Conservation (phyloP, 208 protist species). For the Leishmania braziliensis region DNA sequence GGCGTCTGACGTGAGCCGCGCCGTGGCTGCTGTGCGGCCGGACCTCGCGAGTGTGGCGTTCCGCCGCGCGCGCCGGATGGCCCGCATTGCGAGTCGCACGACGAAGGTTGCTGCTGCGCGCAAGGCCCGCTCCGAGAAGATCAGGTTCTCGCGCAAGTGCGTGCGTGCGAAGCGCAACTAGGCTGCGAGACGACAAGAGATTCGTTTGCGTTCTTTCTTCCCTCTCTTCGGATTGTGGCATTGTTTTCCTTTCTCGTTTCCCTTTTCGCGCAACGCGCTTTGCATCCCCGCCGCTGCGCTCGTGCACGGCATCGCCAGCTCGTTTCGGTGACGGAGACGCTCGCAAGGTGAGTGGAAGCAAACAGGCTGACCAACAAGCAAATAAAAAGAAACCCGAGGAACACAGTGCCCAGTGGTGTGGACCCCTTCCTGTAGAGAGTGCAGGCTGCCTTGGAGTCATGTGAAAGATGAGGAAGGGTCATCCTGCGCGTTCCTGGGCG, state of each 20-base stretch:
- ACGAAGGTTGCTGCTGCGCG: slow-evolving; percentile 67
- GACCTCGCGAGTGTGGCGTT: slow-evolving; percentile 80
- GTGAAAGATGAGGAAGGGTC: neutral
- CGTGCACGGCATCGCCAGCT: neutral
- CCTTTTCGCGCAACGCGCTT: neutral
- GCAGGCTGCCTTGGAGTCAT: neutral
- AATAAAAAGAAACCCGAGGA: neutral
- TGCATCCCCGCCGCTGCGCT: neutral
- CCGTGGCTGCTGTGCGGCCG: slow-evolving; percentile 75
- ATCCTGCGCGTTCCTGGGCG: neutral
- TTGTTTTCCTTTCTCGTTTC: neutral
- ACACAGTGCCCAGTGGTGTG: neutral
- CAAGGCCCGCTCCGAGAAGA: slow-evolving; percentile 82
- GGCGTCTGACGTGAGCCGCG: slow-evolving; percentile 71
- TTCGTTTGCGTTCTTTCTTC: slow-evolving; percentile 12
- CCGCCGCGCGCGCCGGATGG: slow-evolving; percentile 81
- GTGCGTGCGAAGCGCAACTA: slow-evolving; percentile 76
- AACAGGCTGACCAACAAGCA: neutral
- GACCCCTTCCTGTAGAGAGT: neutral
- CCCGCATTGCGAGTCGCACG: slow-evolving; percentile 58
- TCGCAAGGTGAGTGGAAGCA: neutral
- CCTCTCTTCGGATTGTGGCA: slow-evolving; percentile 1
- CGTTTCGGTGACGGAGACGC: neutral
- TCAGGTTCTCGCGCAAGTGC: slow-evolving; percentile 73
- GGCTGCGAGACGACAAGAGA: neutral